phyloP scores from a whole-genome alignment of 805 yeast genomes.

The Nakazawaea holstii region DNA sequence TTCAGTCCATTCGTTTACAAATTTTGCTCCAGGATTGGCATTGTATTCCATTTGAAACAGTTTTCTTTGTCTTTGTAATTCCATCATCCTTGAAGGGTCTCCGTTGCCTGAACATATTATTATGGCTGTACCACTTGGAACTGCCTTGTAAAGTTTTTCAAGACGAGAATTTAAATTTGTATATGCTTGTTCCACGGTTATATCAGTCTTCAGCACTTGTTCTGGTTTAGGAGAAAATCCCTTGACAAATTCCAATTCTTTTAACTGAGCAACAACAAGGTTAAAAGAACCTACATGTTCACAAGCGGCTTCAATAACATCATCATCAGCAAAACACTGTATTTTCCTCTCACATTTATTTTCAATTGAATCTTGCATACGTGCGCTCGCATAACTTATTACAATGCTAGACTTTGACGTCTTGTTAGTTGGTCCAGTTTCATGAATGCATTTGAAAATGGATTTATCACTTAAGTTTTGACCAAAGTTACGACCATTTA shows the following conservation, averaged over 20 bases:
- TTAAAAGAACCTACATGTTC: constrained; percentile 34
- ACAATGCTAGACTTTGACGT: constrained; percentile 21
- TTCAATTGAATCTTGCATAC: background rate
- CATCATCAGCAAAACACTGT: constrained; percentile 55
- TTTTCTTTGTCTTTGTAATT: constrained; percentile 38
- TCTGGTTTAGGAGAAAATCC: constrained; percentile 15
- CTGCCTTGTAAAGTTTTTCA: constrained; percentile 36
- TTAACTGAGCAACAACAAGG: constrained; percentile 48
- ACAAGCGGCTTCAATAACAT: constrained; percentile 38
- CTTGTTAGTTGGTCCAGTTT: constrained; percentile 19
- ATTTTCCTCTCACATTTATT: constrained; percentile 26
- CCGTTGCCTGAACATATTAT: constrained; percentile 62
- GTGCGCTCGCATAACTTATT: constrained; percentile 16
- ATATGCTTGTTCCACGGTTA: constrained; percentile 17
- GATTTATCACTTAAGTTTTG: constrained; percentile 35
- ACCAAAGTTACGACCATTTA: constrained; percentile 67
- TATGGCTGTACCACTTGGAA: constrained; percentile 58
- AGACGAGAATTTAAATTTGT: constrained; percentile 39
- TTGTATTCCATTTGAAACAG: constrained; percentile 38
- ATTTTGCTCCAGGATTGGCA: constrained; percentile 34
- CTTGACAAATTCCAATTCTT: constrained; percentile 49
- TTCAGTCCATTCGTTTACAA: constrained; percentile 46
- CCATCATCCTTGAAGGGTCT: constrained; percentile 43
- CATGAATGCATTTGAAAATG: constrained; percentile 33
- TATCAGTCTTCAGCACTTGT: constrained; percentile 12